Conservation (phyloP, 1,139 yeast genomes). For the Nakaseomyces delphensis region DNA sequence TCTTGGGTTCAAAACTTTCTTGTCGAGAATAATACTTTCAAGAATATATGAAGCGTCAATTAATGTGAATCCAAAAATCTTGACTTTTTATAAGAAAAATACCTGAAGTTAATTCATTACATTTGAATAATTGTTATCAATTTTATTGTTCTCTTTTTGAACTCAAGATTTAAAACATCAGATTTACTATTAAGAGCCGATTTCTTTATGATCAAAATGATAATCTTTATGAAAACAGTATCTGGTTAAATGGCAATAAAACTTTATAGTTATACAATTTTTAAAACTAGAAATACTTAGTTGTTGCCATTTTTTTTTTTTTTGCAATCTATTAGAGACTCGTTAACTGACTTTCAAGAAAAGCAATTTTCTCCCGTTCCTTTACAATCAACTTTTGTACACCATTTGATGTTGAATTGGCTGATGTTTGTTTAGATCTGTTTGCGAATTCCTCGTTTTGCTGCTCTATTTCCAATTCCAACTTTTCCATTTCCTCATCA, state of each 20-base stretch:
- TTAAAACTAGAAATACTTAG: no score
- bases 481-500: slow-evolving; percentile 14
- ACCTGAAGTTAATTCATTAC: slow-evolving; percentile 56
- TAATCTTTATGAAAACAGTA: no score
- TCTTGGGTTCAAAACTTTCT: no score
- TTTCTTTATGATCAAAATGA: no score
- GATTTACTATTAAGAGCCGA: no score
- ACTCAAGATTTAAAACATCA: no score
- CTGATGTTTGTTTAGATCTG: slow-evolving; percentile 11
- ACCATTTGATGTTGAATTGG: slow-evolving; percentile 12
- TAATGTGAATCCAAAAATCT: slow-evolving; percentile 69
- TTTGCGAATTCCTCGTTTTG: slow-evolving; percentile 22
- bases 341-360: slow-evolving; percentile 17
- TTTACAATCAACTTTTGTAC: slow-evolving; percentile 23
- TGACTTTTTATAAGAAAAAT: slow-evolving; percentile 52
- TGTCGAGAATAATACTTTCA: no score
- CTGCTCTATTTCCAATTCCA: slow-evolving; percentile 16
- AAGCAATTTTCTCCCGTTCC: slow-evolving; percentile 22
- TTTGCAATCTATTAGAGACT: neutral
- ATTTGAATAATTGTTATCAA: no score
- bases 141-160: no score
- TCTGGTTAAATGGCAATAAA: no score
- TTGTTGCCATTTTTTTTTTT: neutral
- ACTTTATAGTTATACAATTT: no score
- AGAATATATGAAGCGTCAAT: no score